Evolutionary conservation across 768 basidiomycete species (phyloP).

Genomic region (Leucosporidium creatinivorum): DNA sequence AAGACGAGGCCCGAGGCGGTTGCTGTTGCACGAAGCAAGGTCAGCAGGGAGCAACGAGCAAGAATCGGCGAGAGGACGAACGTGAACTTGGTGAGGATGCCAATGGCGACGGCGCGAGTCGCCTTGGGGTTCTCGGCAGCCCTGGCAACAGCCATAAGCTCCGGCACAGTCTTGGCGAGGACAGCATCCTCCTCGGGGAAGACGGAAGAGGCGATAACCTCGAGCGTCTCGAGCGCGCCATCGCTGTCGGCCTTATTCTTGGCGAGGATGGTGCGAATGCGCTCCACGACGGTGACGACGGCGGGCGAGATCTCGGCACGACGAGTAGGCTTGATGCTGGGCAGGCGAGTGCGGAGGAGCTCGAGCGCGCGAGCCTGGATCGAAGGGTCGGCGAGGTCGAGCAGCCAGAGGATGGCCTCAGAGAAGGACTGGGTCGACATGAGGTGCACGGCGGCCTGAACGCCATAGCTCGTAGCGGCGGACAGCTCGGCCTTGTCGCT

Average conservation of each 20-base stretch:
- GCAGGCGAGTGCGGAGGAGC: slow-evolving; percentile 60
- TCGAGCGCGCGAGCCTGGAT: slow-evolving; percentile 50
- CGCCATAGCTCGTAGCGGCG: slow-evolving; percentile 43
- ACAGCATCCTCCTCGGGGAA: slow-evolving; percentile 60
- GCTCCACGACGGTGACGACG: slow-evolving; percentile 46
- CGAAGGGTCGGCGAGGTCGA: slow-evolving; percentile 28
- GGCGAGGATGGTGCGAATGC: slow-evolving; percentile 2
- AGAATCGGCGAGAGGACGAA: slow-evolving; percentile 42
- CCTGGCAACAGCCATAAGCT: slow-evolving; percentile 51
- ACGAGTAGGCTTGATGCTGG: slow-evolving; percentile 52
- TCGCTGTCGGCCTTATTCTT: not conserved
- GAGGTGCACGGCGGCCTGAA: slow-evolving; percentile 53
- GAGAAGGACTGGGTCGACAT: slow-evolving; percentile 66
- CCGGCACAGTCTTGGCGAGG: slow-evolving; percentile 56
- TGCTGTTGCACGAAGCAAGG: slow-evolving; percentile 44
- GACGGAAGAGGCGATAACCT: slow-evolving; percentile 54
- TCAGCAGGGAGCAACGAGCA: not conserved
- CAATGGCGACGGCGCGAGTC: slow-evolving; percentile 46
- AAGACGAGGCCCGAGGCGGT: slow-evolving; percentile 72
- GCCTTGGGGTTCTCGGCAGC: slow-evolving; percentile 32
- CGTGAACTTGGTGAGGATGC: slow-evolving; percentile 57
- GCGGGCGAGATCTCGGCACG: slow-evolving; percentile 49
- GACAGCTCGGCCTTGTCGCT: slow-evolving; percentile 26
- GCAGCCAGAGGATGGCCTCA: slow-evolving; percentile 34
- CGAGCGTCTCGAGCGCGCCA: slow-evolving; percentile 44